Percentiles rank a stretch among this genome's conserved stretches.
These are phyloP conservation scores for Aspergillus pseudoglaucus DNA, from an alignment of 2,329 filamentous ascomycete species.

Conservation along the genomic window DNA sequence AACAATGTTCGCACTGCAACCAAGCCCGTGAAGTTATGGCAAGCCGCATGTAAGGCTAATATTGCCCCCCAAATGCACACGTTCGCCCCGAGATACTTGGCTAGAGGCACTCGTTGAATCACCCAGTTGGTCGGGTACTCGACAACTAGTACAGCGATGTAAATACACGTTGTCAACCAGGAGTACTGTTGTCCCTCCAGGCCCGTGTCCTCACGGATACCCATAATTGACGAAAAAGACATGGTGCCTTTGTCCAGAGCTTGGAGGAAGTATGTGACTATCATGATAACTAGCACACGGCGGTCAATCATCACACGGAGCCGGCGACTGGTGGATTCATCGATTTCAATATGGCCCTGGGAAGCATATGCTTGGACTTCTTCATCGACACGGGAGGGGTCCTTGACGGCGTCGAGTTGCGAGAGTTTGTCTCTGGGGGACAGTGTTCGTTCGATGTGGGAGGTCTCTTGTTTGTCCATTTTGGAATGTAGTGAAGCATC, in stretches of 20 bases:
- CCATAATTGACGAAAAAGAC: constrained; percentile 39
- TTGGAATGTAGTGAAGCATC: not conserved
- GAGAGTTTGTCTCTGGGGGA: constrained; percentile 41
- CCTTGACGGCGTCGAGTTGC: constrained; percentile 42
- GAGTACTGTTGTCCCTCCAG: constrained; percentile 47
- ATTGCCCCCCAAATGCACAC: constrained; percentile 59
- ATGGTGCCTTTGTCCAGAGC: constrained; percentile 37
- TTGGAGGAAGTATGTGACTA: constrained; percentile 66
- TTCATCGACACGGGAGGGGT: constrained; percentile 58
- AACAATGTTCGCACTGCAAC: constrained; percentile 58
- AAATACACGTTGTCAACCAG: constrained; percentile 69
- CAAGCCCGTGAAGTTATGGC: constrained; percentile 54
- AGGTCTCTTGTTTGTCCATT: constrained; percentile 25
- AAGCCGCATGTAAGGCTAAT: constrained; percentile 56
- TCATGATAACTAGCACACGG: constrained; percentile 64
- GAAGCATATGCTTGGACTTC: constrained; percentile 66
- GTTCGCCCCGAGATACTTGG: constrained; percentile 59
- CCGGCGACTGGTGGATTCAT: constrained; percentile 53
- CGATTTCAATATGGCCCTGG: constrained; percentile 51
- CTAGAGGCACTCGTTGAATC: constrained; percentile 59
- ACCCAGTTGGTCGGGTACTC: constrained; percentile 67
- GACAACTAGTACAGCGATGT: constrained; percentile 63
- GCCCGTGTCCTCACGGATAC: constrained; percentile 41
- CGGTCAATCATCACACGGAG: constrained; percentile 61
- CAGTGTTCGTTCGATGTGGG: constrained; percentile 45